phyloP scores from a whole-genome alignment of 306 rosid genomes.

The Trifolium dubium region DNA sequence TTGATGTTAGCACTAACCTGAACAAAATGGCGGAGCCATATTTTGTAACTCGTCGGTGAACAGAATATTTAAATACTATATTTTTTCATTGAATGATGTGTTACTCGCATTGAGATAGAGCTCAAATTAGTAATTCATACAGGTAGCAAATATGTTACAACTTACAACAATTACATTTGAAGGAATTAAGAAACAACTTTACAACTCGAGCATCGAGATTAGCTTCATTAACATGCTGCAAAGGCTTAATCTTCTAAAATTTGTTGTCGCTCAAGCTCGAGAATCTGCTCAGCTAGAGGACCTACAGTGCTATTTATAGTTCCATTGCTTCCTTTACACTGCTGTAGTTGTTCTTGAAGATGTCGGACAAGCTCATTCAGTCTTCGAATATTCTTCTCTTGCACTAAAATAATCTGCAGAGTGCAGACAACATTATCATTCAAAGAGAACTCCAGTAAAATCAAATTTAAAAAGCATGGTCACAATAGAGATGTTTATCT shows the following conservation, averaged over 20 bases:
- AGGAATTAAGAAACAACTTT: conserved; percentile 33
- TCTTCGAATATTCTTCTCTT: conserved; percentile 75
- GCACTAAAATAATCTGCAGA: conserved; percentile 68
- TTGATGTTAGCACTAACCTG: neutral
- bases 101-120: conserved; percentile 22
- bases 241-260: conserved; percentile 59
- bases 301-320: conserved; percentile 52
- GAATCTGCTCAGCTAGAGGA: conserved; percentile 54
- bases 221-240: conserved; percentile 22
- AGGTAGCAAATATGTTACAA: conserved; percentile 37
- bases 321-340: conserved; percentile 59
- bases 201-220: conserved; percentile 33
- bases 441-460: conserved; percentile 29
- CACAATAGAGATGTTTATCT: neutral
- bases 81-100: conserved; percentile 27
- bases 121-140: conserved; percentile 35
- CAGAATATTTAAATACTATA: conserved; percentile 12
- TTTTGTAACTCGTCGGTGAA: conserved; percentile 13
- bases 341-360: conserved; percentile 71
- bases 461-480: conserved; percentile 14
- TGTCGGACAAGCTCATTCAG: conserved; percentile 71
- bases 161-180: conserved; percentile 14
- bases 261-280: conserved; percentile 65
- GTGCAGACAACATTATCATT: conserved; percentile 47
- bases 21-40: neutral